A percentile compares a stretch with the other conserved stretches of the same genome.
phyloP scores from a whole-genome alignment of 1,139 yeast genomes.

The Suhomyces bolitotheri region DNA sequence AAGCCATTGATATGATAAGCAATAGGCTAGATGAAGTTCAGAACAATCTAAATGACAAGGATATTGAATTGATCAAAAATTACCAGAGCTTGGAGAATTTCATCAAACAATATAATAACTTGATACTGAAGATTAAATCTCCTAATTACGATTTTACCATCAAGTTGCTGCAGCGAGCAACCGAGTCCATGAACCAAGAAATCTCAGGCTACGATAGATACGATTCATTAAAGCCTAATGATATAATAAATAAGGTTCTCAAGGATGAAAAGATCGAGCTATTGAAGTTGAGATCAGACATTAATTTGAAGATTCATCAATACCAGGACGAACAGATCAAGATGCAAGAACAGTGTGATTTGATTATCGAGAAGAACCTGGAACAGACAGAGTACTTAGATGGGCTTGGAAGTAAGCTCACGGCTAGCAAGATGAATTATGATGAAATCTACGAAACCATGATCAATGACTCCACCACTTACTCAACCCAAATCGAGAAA shows the following conservation, averaged over 20 bases:
- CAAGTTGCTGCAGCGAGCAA: slow-evolving; percentile 15
- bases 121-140: slow-evolving; percentile 46
- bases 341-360: slow-evolving; percentile 62
- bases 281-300: slow-evolving; percentile 47
- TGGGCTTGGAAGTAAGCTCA: slow-evolving; percentile 55
- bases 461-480: slow-evolving; percentile 53
- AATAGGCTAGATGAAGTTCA: slow-evolving; percentile 40
- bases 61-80: slow-evolving; percentile 47
- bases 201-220: slow-evolving; percentile 4
- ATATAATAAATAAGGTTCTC: slow-evolving; percentile 35
- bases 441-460: slow-evolving; percentile 61
- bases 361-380: slow-evolving; percentile 51
- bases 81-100: slow-evolving; percentile 53
- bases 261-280: slow-evolving; percentile 42
- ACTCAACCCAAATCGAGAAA: slow-evolving; percentile 65
- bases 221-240: slow-evolving; percentile 27
- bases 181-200: slow-evolving; percentile 17
- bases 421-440: slow-evolving; percentile 52
- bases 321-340: slow-evolving; percentile 61
- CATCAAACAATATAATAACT: slow-evolving; percentile 56
- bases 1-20: slow-evolving; percentile 53
- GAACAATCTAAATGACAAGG: slow-evolving; percentile 45
- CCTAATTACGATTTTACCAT: slow-evolving; percentile 30
- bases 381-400: slow-evolving; percentile 64
- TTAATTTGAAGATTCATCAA: slow-evolving; percentile 50